phyloP scores from a whole-genome alignment of 441 rosid genomes.

The Erodium trifolium region DNA sequence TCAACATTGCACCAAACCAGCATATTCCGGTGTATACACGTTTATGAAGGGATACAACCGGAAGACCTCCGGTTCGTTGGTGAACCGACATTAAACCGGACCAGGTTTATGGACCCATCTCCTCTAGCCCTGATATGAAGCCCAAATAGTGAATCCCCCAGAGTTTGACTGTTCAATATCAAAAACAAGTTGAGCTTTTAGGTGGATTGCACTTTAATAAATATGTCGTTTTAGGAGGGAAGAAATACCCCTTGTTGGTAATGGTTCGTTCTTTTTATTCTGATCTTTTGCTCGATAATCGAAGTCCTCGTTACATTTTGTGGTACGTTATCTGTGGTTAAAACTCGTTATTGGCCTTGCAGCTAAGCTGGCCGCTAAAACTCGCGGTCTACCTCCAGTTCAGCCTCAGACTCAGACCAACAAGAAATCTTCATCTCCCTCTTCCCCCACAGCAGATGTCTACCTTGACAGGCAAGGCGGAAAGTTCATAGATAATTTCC shows the following conservation, averaged over 20 bases:
- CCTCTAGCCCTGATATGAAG: too few relatives aligned
- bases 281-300: not conserved
- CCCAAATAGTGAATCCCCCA: too few relatives aligned
- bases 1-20: too few relatives aligned
- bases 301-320: not conserved
- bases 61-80: too few relatives aligned
- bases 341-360: not conserved
- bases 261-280: not conserved
- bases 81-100: too few relatives aligned
- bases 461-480: constrained; percentile 25
- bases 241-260: not conserved
- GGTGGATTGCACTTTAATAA: too few relatives aligned
- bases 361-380: not conserved
- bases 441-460: constrained; percentile 23
- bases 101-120: too few relatives aligned
- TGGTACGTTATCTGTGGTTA: not conserved
- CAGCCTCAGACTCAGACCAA: constrained; percentile 21
- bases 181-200: too few relatives aligned
- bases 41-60: too few relatives aligned
- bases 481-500: constrained; percentile 3
- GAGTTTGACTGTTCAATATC: too few relatives aligned
- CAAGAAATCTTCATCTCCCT: constrained; percentile 14
- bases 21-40: too few relatives aligned
- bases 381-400: not conserved
- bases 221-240: too few relatives aligned